Evolutionary conservation across 371 early-diverging fungal species (phyloP).

Genomic region (Polyrhizophydium stewartii): DNA sequence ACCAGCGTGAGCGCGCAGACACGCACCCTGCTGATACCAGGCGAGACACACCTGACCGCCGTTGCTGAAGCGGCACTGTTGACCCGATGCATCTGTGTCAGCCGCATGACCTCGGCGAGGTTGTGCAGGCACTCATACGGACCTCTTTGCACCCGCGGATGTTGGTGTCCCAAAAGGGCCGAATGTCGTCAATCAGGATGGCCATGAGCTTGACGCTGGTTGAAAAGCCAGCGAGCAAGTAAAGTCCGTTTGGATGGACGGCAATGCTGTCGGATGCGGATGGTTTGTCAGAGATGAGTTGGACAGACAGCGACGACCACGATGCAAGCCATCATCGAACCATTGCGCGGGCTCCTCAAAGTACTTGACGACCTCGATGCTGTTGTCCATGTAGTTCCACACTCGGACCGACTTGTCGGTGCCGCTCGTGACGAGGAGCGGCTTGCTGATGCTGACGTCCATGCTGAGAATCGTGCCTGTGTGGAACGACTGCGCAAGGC

Average conservation of each 20-base stretch:
- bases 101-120: background rate
- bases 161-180: constrained; percentile 44
- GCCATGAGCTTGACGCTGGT: constrained; percentile 49
- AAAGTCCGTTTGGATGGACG: constrained; percentile 51
- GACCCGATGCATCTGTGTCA: background rate
- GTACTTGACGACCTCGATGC: constrained; percentile 42
- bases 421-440: constrained; percentile 48
- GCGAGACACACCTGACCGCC: constrained; percentile 52
- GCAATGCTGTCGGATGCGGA: constrained; percentile 34
- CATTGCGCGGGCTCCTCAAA: constrained; percentile 45
- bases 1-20: no score
- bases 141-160: constrained; percentile 52
- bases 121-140: background rate
- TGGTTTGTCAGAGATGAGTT: no score
- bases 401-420: constrained; percentile 45
- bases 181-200: constrained; percentile 50
- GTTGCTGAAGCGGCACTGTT: constrained; percentile 45
- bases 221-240: constrained; percentile 49
- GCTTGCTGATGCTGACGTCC: constrained; percentile 49
- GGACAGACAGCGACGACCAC: background rate
- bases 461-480: constrained; percentile 38
- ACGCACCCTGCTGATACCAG: no score
- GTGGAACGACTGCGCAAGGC: constrained; percentile 46
- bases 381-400: constrained; percentile 55
- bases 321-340: background rate